Conservation (phyloP, 2,329 filamentous ascomycete genomes). For the Pseudopyricularia javanii region DNA sequence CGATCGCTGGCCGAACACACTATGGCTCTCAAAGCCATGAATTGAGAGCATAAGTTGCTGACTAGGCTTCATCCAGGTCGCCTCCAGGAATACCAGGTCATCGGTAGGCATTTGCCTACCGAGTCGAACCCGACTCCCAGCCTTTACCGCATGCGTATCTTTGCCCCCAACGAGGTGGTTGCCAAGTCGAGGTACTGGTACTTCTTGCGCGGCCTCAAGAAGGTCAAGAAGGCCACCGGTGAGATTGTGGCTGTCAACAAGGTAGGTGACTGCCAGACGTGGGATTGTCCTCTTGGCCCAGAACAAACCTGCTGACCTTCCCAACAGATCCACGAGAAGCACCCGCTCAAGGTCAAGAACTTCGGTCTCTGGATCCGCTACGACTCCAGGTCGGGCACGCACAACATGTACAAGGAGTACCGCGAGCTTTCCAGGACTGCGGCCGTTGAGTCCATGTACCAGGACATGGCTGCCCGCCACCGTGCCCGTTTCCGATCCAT, state of each 20-base stretch:
- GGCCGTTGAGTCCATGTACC: slow-evolving; percentile 93
- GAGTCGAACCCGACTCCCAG: slow-evolving; percentile 95
- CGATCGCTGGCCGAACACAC: background rate
- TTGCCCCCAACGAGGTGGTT: slow-evolving; percentile 93
- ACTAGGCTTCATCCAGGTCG: slow-evolving; percentile 54
- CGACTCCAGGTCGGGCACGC: slow-evolving; percentile 97
- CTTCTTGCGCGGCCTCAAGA: slow-evolving; percentile 97
- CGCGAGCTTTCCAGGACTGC: slow-evolving; percentile 94
- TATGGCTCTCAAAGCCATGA: background rate
- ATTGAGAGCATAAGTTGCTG: slow-evolving; percentile 4
- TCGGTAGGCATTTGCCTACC: slow-evolving; percentile 96
- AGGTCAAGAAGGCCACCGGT: slow-evolving; percentile 99
- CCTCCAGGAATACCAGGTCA: slow-evolving; percentile 99
- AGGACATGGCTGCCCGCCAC: slow-evolving; percentile 99
- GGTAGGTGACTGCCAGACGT: slow-evolving; percentile 40
- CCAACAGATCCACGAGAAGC: slow-evolving; percentile 88
- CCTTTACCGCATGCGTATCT: slow-evolving; percentile 99
- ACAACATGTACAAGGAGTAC: slow-evolving; percentile 99
- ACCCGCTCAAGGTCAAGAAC: slow-evolving; percentile 99
- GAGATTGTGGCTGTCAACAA: slow-evolving; percentile 97
- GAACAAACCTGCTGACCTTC: background rate
- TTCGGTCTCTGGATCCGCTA: slow-evolving; percentile 99
- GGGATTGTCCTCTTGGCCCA: background rate
- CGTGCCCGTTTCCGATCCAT: slow-evolving; percentile 95
- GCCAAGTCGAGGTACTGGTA: slow-evolving; percentile 99